phyloP scores from a whole-genome alignment of 306 rosid genomes.

The Cucurbita ficifolia region DNA sequence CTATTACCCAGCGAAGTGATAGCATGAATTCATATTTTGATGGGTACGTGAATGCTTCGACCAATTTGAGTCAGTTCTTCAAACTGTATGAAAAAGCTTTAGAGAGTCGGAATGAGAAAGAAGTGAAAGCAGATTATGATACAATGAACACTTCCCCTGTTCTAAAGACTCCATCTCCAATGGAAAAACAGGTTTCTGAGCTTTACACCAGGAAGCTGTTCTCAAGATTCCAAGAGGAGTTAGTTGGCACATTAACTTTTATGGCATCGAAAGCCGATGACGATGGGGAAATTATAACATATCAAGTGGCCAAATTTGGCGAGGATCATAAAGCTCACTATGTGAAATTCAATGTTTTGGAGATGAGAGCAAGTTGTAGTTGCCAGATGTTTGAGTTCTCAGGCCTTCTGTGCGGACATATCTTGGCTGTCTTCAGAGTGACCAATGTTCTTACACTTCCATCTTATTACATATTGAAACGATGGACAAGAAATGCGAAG shows the following conservation, averaged over 20 bases:
- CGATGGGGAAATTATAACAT: constrained; percentile 65
- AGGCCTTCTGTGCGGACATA: constrained; percentile 95
- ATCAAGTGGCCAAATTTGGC: constrained; percentile 82
- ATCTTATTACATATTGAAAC: constrained; percentile 77
- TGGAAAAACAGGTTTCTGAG: constrained; percentile 94
- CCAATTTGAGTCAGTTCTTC: constrained; percentile 79
- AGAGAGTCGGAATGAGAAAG: constrained; percentile 97
- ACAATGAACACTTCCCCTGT: constrained; percentile 67
- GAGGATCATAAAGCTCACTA: constrained; percentile 73
- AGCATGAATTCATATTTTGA: constrained; percentile 98
- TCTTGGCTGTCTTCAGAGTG: constrained; percentile 92
- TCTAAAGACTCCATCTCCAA: constrained; percentile 93
- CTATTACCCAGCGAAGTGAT: constrained; percentile 93
- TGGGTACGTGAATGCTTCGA: constrained; percentile 97
- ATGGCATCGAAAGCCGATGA: constrained; percentile 82
- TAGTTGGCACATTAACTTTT: constrained; percentile 83
- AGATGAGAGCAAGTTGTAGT: constrained; percentile 83
- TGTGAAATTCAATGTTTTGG: constrained; percentile 79
- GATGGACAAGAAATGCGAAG: constrained; percentile 98
- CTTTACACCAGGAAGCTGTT: constrained; percentile 80
- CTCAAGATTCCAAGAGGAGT: constrained; percentile 87
- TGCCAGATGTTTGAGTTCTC: constrained; percentile 99
- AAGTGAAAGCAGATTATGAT: constrained; percentile 93
- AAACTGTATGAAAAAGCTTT: constrained; percentile 94
- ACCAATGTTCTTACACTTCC: constrained; percentile 97